A percentile compares a stretch with the other conserved stretches of the same genome.
Evolutionary conservation across 331 rosid genomes (phyloP).

Genomic region (Quercus phellos): DNA sequence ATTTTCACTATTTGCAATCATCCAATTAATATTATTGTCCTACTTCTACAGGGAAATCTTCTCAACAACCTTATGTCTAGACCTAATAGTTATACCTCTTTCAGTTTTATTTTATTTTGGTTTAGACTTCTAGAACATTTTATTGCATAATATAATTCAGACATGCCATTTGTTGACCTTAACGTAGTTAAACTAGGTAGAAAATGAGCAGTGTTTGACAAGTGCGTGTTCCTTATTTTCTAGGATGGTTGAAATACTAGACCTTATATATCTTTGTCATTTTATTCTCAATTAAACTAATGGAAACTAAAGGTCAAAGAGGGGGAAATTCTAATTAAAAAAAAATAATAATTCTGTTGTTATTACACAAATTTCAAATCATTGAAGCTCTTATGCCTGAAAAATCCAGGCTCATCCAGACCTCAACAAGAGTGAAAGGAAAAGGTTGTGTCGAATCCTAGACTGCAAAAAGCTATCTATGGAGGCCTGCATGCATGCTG

Average conservation of each 20-base stretch:
- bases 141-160: neutral
- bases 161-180: neutral
- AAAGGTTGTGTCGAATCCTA: conserved; percentile 75
- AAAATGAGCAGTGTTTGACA: neutral
- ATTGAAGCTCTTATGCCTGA: neutral
- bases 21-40: conserved; percentile 19
- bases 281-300: neutral
- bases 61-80: neutral
- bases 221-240: neutral
- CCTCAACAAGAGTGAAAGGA: conserved; percentile 88
- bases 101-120: neutral
- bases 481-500: conserved; percentile 99
- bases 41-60: conserved; percentile 6
- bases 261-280: neutral
- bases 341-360: too few relatives aligned
- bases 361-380: neutral
- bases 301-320: neutral
- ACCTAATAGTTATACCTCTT: neutral
- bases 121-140: neutral
- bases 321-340: too few relatives aligned
- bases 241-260: neutral
- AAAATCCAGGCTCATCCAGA: conserved; percentile 81
- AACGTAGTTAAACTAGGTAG: neutral
- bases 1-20: conserved; percentile 7
- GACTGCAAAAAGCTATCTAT: conserved; percentile 92